phyloP scores from a whole-genome alignment of 2,329 filamentous ascomycete species.

The Rhynchosporium agropyri region DNA sequence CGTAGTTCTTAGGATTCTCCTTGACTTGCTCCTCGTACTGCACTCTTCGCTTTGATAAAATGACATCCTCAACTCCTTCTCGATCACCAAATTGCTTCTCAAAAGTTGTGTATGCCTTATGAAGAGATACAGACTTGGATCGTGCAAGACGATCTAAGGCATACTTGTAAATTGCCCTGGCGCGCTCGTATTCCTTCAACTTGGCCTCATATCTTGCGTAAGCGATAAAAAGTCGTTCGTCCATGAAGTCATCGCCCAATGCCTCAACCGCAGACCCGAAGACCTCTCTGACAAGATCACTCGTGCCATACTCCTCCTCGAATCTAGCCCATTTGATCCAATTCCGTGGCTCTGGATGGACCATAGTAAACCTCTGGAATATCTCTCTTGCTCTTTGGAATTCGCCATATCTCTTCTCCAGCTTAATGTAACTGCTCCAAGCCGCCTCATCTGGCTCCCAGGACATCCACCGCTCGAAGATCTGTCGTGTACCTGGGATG shows the following conservation, averaged over 20 bases:
- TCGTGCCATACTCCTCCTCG: conserved; percentile 93
- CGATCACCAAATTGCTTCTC: conserved; percentile 97
- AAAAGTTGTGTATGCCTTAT: conserved; percentile 95
- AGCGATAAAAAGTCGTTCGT: conserved; percentile 92
- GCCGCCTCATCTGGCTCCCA: conserved; percentile 97
- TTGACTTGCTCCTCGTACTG: conserved; percentile 94
- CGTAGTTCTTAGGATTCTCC: conserved; percentile 95
- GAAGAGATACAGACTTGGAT: conserved; percentile 79
- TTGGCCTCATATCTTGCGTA: conserved; percentile 96
- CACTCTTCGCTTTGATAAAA: conserved; percentile 88
- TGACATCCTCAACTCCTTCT: conserved; percentile 92
- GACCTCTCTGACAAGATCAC: conserved; percentile 87
- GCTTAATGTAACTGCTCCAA: conserved; percentile 94
- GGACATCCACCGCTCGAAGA: conserved; percentile 97
- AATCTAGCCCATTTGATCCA: conserved; percentile 99
- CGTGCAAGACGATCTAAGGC: conserved; percentile 89
- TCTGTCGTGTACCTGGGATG: conserved; percentile 85
- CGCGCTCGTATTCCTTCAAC: conserved; percentile 91
- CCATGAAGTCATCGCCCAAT: conserved; percentile 91
- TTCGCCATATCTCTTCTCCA: conserved; percentile 94
- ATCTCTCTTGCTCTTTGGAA: conserved; percentile 88
- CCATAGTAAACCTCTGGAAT: conserved; percentile 85
- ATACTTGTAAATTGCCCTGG: conserved; percentile 95
- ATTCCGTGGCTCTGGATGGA: conserved; percentile 92
- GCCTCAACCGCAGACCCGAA: conserved; percentile 87